Evolutionary conservation across 2,329 filamentous ascomycete species (phyloP), one percentile per base, ranked within the genome.

Genomic region (Ascocoryne sarcoides): DNA sequence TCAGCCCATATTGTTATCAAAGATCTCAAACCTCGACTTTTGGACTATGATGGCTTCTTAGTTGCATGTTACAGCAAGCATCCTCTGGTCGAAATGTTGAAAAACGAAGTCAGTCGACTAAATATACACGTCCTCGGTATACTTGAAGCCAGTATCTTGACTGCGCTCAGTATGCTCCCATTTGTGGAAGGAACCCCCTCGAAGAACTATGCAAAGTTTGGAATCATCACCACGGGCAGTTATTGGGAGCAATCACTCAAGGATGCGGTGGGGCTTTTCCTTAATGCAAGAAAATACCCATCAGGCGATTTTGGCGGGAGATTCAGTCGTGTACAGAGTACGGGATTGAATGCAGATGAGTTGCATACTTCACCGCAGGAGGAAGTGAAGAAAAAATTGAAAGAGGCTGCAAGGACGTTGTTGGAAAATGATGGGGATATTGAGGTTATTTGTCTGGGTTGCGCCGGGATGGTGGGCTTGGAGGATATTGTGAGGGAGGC

Each of bases 41-140:
- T 60, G 2, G 52, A 63, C 19, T 77, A 85, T 60, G 79, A 92
- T 56, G 87, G 73, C n/a, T 80, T 93, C 46, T 71, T 95, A 1
- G 73, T 95, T 2, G 88, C 88, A 15, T 95, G 90, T 65, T 96
- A 86, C 65, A 92, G 84, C 44, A 77, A 83, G 1, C 88, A 95
- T 56, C 79, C 83, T 0, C 71, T 95, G 0, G 84, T 94, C 0
- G 60, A 68, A 0, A 61, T 70, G 36, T 64, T 94, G 9, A 69
- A 69, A 65, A 40, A 56, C 10, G 46, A 41, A 21, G 38, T 52
- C 9, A 32, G 44, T n/a, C n/a, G n/a, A n/a, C 39, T 47, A n/a
- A 36, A 45, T 73, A 65, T 61, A 23, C 72, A 76, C 23, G 80
- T 87, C 4, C 80, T 76, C 0, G 89, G 90, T 4, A 95, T 96